A percentile compares a stretch with the other conserved stretches of the same genome.
These are phyloP conservation scores for Citeromyces hawaiiensis DNA, from an alignment of 1,139 yeast species.

Conservation along the genomic window DNA sequence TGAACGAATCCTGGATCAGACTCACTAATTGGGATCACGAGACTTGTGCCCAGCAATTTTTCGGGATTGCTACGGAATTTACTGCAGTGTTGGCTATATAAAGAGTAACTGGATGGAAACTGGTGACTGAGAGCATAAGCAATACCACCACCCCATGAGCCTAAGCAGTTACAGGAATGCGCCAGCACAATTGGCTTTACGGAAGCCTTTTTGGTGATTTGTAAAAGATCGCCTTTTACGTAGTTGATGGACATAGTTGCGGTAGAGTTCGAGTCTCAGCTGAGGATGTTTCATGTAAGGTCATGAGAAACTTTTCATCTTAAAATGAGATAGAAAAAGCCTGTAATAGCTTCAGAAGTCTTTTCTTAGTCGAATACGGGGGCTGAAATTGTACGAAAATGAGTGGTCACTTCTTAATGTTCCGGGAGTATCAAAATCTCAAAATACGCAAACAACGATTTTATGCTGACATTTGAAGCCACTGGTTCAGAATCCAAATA, in stretches of 20 bases:
- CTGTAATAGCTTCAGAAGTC: too few species aligned
- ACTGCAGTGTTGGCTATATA: constrained; percentile 35
- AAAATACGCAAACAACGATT: too few species aligned
- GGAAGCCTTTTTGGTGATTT: constrained; percentile 14
- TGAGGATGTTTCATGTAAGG: too few species aligned
- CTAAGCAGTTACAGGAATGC: constrained; percentile 73
- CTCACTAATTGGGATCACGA: constrained; percentile 25
- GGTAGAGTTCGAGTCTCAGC: too few species aligned
- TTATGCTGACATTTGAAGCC: too few species aligned
- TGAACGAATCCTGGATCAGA: constrained; percentile 18
- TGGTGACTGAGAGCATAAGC: constrained; percentile 36
- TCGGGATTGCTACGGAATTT: constrained; percentile 15
- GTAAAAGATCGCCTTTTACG: constrained; percentile 47
- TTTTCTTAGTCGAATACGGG: too few species aligned
- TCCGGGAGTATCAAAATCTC: too few species aligned
- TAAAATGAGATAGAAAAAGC: too few species aligned
- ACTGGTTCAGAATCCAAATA: too few species aligned
- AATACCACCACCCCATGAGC: constrained; percentile 81
- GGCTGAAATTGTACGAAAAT: too few species aligned
- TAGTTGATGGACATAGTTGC: constrained; percentile 18
- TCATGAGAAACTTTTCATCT: too few species aligned
- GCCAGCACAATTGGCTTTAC: constrained; percentile 28
- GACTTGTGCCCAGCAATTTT: constrained; percentile 38
- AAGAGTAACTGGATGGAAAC: constrained; percentile 35
- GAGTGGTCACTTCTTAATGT: too few species aligned